A percentile compares a stretch with the other conserved stretches of the same genome.
Conservation (phyloP, 1,284 basidiomycete species). For the Inonotus obliquus region DNA sequence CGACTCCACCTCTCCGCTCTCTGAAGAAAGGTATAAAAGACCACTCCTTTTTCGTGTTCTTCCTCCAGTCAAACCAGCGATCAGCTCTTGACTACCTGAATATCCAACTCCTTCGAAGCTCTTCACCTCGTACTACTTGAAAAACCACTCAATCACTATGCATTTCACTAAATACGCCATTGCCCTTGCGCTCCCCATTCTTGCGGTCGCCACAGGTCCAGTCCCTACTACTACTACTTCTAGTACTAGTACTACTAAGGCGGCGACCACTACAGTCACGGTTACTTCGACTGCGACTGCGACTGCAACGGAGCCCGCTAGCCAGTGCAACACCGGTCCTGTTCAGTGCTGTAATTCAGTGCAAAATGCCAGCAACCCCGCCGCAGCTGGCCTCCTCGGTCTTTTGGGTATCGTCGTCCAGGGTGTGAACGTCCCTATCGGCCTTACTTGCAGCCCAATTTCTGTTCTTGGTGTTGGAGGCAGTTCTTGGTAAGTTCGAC, state of each 20-base stretch:
- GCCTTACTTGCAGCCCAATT: constrained; percentile 12
- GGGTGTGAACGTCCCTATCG: constrained; percentile 4
- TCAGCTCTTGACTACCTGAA: not conserved
- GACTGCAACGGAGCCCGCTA: constrained; percentile 5
- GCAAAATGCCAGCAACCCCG: not conserved
- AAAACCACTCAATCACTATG: not conserved
- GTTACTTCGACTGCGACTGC: too few relatives aligned
- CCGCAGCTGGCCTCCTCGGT: constrained; percentile 1
- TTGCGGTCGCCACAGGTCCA: constrained; percentile 9
- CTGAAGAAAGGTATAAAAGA: not conserved
- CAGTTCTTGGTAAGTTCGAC: not conserved
- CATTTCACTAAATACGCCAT: constrained; percentile 7
- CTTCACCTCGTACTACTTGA: not conserved
- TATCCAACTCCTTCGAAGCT: not conserved
- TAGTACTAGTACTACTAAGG: too few relatives aligned
- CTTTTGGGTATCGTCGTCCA: constrained; percentile 12
- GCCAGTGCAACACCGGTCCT: constrained; percentile 12
- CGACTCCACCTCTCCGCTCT: too few relatives aligned
- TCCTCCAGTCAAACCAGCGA: not conserved
- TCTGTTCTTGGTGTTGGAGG: constrained; percentile 6
- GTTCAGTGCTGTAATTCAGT: constrained; percentile 14
- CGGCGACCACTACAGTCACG: constrained; percentile 2
- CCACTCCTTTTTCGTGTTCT: not conserved
- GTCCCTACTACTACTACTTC: too few relatives aligned
- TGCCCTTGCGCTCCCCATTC: constrained; percentile 4